These are phyloP conservation scores for Blastocystis sp. DNA, from an alignment of 352 stramenopile species.

Conservation along the genomic window DNA sequence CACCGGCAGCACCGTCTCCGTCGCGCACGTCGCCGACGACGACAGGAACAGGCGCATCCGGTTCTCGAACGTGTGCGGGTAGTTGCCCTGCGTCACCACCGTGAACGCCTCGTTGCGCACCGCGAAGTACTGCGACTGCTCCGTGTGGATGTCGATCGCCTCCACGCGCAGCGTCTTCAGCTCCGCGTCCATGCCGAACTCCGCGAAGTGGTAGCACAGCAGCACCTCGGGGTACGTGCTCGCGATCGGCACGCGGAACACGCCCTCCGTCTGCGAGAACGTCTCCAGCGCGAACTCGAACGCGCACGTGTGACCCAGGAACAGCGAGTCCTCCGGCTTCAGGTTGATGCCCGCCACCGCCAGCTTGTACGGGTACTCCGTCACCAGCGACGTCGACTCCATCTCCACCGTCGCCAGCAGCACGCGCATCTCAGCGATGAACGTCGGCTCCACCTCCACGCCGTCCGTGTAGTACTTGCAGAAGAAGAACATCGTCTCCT, in stretches of 20 bases:
- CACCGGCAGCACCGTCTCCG: neutral
- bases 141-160: conserved; percentile 30
- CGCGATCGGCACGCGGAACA: conserved; percentile 45
- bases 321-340: neutral
- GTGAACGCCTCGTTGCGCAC: conserved; percentile 17
- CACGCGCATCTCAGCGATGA: conserved; percentile 15
- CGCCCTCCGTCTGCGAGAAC: neutral
- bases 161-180: neutral
- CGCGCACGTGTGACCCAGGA: neutral
- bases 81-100: conserved; percentile 40
- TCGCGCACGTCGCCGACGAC: conserved; percentile 18
- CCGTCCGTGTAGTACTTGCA: conserved; percentile 59
- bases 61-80: conserved; percentile 3
- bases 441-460: neutral
- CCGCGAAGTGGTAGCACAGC: conserved; percentile 46
- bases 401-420: conserved; percentile 13
- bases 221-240: neutral
- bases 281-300: neutral
- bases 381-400: neutral
- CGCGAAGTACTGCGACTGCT: conserved; percentile 43
- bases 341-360: conserved; percentile 11
- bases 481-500: conserved; percentile 25
- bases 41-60: conserved; percentile 36
- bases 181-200: conserved; percentile 10
- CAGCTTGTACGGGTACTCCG: conserved; percentile 59